Evolutionary conservation across 202 grass and related monocot genomes (phyloP), one percentile per base, ranked within the genome.

Genomic region (Thinopyrum obtusiflorum): DNA sequence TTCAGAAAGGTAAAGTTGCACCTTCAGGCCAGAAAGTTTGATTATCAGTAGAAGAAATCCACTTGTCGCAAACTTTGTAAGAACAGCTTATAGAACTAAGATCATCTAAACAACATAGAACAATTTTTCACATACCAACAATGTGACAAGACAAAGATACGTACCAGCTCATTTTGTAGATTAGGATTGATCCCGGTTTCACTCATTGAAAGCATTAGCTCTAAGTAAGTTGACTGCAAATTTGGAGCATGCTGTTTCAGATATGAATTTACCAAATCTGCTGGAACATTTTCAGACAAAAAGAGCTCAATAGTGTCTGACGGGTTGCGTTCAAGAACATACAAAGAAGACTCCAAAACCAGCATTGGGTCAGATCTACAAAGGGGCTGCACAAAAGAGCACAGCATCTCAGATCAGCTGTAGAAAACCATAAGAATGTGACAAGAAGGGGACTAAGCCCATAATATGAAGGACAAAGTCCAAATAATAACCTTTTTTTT

Each of bases 251-350:
- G 88, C 28, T 99, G 93, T 84, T 99, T 99, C 82, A 99, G 86
- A 82, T 99, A 99, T 86, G 97, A 99, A 88, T 99, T 99, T 73
- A 99, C 93, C 88, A 99, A 89, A 90, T 99, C 93, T 71, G 97
- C 93, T 37, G 97, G 93, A 85, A 99, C 87, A 87, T 99, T 99
- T 99, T 95, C 92, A 61, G 90, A 97, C 72, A 99, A 91, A 88
- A 99, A 96, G 26, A 99, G 87, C 71, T 99, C 90, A 86, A 99
- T 99, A 71, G 93, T 99, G 29, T 99, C 93, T 72, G 87, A 91
- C 18, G 97, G 90, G 39, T 93, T 96, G 63, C 85, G 87, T 85
- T 99, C 97, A 66, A 99, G 93, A 59, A 96, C 88, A 42, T 94
- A 91, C 74, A 99, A 85, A 29, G 97, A 96, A 61, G 90, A 96